A percentile compares a stretch with the other conserved stretches of the same genome.
Conservation (phyloP, 169 alveolate species). For the Plasmodium coatneyi region DNA sequence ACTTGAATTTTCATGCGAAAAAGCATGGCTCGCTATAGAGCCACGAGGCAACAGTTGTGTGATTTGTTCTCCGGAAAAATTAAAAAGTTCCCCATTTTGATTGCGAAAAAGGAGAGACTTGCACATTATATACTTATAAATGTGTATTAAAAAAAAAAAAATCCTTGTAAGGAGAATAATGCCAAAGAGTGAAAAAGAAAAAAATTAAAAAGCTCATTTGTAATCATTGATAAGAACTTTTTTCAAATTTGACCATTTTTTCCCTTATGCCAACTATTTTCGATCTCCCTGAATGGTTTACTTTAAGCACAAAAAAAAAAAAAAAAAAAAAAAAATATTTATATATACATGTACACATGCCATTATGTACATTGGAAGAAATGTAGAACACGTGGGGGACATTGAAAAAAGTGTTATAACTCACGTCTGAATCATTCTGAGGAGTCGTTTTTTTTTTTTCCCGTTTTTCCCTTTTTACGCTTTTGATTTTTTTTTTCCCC, state of each 20-base stretch:
- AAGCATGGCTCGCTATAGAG: neutral
- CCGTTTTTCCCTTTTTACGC: neutral
- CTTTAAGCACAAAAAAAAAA: neutral
- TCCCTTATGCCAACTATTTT: neutral
- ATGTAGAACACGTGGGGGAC: neutral
- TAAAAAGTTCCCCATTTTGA: neutral
- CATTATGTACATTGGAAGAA: neutral
- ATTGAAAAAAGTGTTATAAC: neutral
- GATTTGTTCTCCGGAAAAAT: neutral
- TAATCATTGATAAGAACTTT: neutral
- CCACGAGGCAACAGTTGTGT: neutral
- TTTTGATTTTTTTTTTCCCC: conserved; percentile 2
- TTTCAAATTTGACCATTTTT: neutral
- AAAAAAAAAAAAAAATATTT: neutral
- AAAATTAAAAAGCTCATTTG: neutral
- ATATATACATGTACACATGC: neutral
- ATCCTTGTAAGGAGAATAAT: neutral
- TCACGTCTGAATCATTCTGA: neutral
- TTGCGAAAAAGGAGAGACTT: neutral
- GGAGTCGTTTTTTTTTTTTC: conserved; percentile 15
- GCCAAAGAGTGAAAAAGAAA: neutral
- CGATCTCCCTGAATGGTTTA: conserved; percentile 1
- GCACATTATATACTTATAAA: neutral
- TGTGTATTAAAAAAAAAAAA: neutral
- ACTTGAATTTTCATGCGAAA: neutral